Evolutionary conservation across 305 asterid genomes (phyloP), one percentile per base, ranked within the genome.

Genomic region (Fraxinus velutina): DNA sequence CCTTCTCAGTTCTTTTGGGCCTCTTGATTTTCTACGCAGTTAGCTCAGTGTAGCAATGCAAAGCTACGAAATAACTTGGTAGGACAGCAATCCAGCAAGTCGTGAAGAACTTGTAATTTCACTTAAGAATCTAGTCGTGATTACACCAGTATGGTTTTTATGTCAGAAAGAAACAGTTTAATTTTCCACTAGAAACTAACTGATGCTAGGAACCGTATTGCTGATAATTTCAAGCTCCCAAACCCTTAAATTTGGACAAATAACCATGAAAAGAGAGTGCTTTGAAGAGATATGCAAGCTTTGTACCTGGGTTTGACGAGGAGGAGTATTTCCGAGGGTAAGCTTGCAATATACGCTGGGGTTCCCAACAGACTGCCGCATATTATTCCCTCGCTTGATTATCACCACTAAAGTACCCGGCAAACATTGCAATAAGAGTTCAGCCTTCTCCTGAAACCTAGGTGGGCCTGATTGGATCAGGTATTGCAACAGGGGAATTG

Each of bases 391-490:
- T 86, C 92, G 86, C 90, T 94, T 96, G 83, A 96, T 94, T 80
- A 91, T 93, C 83, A 96, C 99, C 74, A 91, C 91, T 22, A 96
- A 89, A 1, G 98, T 96, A 42, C 99, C 99, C 0, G 99, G 99
- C 82, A 96, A 88, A 86, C 99, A 96, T 88, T 96, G 99, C 89
- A 96, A 90, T 60, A 96, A 84, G 86, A 96, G 90, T 82, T 96
- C 99, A 6, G 99, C 93, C 86, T 94, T 96, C 91, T 96, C 99
- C 90, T 96, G 99, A 88, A 96, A 96, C 80, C 99, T 90, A 8
- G 99, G 99, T 13, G 99, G 99, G 62, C 96, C 99, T 21, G 99
- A 96, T 78, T 94, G 99, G 84, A 96, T 96, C 92, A 96, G 86
- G 89, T 94, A 94, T 83, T 96, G 99, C 84, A 96, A 85, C 81